Conservation (phyloP, 2,329 filamentous ascomycete species). For the Grosmannia serpens region DNA sequence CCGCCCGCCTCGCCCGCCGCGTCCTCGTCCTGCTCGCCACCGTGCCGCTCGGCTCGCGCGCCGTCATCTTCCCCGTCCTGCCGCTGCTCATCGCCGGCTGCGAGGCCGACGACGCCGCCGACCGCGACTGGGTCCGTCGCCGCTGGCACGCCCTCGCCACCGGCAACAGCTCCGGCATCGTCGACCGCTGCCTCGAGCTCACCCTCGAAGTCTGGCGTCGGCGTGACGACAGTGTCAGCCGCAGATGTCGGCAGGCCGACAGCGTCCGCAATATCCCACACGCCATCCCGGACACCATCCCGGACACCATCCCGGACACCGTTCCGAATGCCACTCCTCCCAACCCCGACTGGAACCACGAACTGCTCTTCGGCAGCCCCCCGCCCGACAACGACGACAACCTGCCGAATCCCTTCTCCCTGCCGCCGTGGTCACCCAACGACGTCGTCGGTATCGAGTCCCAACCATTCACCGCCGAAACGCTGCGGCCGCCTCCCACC, state of each 20-base stretch:
- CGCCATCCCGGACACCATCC: too few species aligned
- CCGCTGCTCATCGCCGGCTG: constrained; percentile 4
- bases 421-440: neutral
- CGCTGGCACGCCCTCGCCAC: constrained; percentile 1
- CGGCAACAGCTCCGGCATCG: constrained; percentile 3
- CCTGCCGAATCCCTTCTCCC: neutral
- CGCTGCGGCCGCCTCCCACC: neutral
- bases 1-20: neutral
- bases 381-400: neutral
- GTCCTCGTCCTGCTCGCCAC: constrained; percentile 3
- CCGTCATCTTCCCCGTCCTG: constrained; percentile 4
- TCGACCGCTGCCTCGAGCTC: constrained; percentile 6
- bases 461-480: neutral
- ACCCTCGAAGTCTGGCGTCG: constrained; percentile 5
- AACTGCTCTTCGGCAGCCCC: too few species aligned
- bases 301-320: too few species aligned
- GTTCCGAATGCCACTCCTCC: too few species aligned
- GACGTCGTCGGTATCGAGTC: too few species aligned
- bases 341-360: too few species aligned
- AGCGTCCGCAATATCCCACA: neutral
- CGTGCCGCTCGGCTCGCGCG: constrained; percentile 1
- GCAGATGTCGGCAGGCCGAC: neutral
- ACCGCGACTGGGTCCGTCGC: constrained; percentile 3
- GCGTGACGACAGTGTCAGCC: neutral
- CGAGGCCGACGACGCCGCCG: neutral